Base-by-base conservation (phyloP, 1,139 yeast species). In the Maudiozyma humilis region DNA sequence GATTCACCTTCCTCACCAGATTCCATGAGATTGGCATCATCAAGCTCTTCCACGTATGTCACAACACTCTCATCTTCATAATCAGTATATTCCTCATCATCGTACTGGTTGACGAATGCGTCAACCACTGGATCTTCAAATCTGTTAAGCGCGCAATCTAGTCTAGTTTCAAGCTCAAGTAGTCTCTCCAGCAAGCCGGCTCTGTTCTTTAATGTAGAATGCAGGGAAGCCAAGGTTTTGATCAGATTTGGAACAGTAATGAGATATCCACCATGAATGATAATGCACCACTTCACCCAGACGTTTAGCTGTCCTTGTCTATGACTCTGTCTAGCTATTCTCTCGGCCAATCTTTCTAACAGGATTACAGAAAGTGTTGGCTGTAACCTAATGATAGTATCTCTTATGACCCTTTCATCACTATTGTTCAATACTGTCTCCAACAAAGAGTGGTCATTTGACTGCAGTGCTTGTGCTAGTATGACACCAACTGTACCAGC, bases 261-360 rank as follows among this genome's bases (percentile, higher is more conserved):
- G 42, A 75, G 52, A 50, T 79, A 79, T 2, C 94, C 91, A 34
- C 98, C 98, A 62, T 93, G 98, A 33, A 84, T 78, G 39, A 91
- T 81, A 57, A 93, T 71, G 41, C 88, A 81, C 93, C 96, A 89
- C 62, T 89, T 86, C 52, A 89, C 80, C 99, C 99, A 91, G 41
- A 78, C 73, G 51, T 83, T 82, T 51, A 91, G 71, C 48, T 80
- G 82, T 33, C 82, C 85, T 51, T 88, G 88, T 43, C 71, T 59
- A 47, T 72, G 66, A 4, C 79, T 76, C 20, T 72, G 70, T 55
- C 93, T 76, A 10, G 89, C 82, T 47, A 87, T 77, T 61, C 86
- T 76, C 60, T 88, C 96, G 1, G 96, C 88, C 32, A 91, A 68
- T 56, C 89, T 73, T 59, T 89, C 95, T 51, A 93, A 69, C 37